phyloP scores from a whole-genome alignment of 257 asterid species.

The Salvia splendens region DNA sequence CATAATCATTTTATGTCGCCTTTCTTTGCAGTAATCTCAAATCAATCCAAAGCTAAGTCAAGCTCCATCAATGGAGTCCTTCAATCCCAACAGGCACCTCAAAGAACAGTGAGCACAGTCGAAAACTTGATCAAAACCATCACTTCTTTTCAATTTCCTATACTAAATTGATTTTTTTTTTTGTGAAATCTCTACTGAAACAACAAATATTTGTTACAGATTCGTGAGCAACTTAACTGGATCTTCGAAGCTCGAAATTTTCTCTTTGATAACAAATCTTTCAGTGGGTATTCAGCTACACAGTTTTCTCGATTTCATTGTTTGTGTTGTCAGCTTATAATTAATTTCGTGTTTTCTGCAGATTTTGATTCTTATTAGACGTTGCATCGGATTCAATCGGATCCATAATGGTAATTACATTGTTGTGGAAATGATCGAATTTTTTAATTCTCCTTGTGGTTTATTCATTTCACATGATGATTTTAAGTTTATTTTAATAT shows the following conservation, averaged over 20 bases:
- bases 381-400: slow-evolving; percentile 45
- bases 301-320: not conserved
- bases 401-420: slow-evolving; percentile 42
- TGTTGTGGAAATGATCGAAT: not conserved
- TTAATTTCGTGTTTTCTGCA: slow-evolving; percentile 32
- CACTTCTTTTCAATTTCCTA: not conserved
- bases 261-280: slow-evolving; percentile 49
- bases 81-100: slow-evolving; percentile 67
- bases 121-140: not conserved
- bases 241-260: slow-evolving; percentile 66
- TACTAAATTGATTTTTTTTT: not conserved
- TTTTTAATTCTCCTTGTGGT: slow-evolving; percentile 3
- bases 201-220: slow-evolving; percentile 39
- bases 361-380: slow-evolving; percentile 59
- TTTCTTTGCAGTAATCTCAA: not conserved
- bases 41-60: slow-evolving; percentile 25
- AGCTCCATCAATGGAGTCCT: slow-evolving; percentile 56
- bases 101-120: slow-evolving; percentile 63
- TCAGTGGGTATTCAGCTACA: slow-evolving; percentile 35
- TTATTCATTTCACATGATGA: not conserved
- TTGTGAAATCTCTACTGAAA: not conserved
- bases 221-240: slow-evolving; percentile 83
- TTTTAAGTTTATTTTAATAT: slow-evolving; percentile 3
- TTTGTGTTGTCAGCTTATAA: slow-evolving; percentile 5
- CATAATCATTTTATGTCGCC: not conserved